Percentiles rank a stretch among this genome's conserved stretches.
Evolutionary conservation across 2,329 filamentous ascomycete species (phyloP).

Genomic region (Dothistroma septosporum): DNA sequence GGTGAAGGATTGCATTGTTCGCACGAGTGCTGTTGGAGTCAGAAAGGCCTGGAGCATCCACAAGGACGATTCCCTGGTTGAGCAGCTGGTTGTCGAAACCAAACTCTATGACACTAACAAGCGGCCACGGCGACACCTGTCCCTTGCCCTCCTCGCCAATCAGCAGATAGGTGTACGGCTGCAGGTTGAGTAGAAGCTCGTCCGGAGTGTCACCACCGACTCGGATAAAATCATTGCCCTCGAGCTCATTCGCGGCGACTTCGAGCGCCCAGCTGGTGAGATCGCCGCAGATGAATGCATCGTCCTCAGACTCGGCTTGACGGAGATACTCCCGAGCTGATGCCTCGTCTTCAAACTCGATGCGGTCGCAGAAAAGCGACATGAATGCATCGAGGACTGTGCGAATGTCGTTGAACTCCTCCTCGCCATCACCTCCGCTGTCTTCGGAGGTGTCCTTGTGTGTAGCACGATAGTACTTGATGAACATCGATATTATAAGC

Average conservation of each 20-base stretch:
- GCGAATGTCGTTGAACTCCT: conserved; percentile 1
- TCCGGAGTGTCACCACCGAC: conserved; percentile 11
- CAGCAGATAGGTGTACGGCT: conserved; percentile 10
- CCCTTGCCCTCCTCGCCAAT: conserved; percentile 6
- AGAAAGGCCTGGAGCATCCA: conserved; percentile 22
- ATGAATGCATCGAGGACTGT: conserved; percentile 9
- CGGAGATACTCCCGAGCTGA: background rate
- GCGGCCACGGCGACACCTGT: conserved; percentile 17
- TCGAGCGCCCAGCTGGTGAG: conserved; percentile 4
- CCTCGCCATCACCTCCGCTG: background rate
- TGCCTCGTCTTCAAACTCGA: conserved; percentile 8
- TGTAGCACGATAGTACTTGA: conserved; percentile 12
- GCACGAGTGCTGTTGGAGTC: conserved; percentile 19
- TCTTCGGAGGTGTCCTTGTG: conserved; percentile 3
- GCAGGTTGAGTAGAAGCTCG: conserved; percentile 12
- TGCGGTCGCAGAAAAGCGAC: conserved; percentile 12
- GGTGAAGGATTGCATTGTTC: conserved; percentile 8
- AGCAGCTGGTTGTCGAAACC: conserved; percentile 17
- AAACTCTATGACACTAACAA: conserved; percentile 20
- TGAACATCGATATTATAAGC: conserved; percentile 9
- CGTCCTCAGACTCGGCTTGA: background rate
- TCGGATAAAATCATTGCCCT: conserved; percentile 1
- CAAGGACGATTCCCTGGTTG: conserved; percentile 16
- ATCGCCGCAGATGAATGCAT: background rate
- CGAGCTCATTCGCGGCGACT: background rate